Conservation (phyloP, 768 basidiomycete genomes). For the Russula emetica region DNA sequence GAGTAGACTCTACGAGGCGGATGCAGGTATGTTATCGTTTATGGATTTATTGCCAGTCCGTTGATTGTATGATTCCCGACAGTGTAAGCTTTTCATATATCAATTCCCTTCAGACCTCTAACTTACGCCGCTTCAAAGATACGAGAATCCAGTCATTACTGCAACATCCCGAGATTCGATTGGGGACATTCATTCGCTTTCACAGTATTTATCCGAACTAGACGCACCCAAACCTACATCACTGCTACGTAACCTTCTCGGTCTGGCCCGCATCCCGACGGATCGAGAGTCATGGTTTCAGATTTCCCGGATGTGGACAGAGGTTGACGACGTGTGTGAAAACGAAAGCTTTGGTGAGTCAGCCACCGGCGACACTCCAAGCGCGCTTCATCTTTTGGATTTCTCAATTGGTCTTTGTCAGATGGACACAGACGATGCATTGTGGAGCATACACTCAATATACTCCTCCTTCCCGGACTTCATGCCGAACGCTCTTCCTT, state of each 20-base stretch:
- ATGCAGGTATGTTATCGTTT: slow-evolving; percentile 50
- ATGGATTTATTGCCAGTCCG: slow-evolving; percentile 9
- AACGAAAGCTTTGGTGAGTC: slow-evolving; percentile 71
- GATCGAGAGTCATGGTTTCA: slow-evolving; percentile 51
- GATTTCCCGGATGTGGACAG: slow-evolving; percentile 66
- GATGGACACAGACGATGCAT: slow-evolving; percentile 72
- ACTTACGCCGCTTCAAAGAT: slow-evolving; percentile 39
- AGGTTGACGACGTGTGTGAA: slow-evolving; percentile 70
- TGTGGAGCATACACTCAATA: slow-evolving; percentile 75
- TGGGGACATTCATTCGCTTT: slow-evolving; percentile 62
- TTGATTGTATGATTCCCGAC: slow-evolving; percentile 18
- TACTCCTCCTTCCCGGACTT: slow-evolving; percentile 69
- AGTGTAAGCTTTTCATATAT: slow-evolving; percentile 24
- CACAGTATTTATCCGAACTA: slow-evolving; percentile 54
- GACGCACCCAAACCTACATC: slow-evolving; percentile 67
- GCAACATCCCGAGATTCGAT: slow-evolving; percentile 71
- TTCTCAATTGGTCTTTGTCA: slow-evolving; percentile 31
- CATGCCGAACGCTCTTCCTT: slow-evolving; percentile 37
- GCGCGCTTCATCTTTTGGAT: not conserved
- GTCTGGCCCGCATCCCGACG: slow-evolving; percentile 36
- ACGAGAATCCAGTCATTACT: slow-evolving; percentile 76
- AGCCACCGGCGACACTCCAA: slow-evolving; percentile 1
- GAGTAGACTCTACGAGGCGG: slow-evolving; percentile 64
- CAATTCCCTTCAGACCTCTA: slow-evolving; percentile 40
- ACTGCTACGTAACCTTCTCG: slow-evolving; percentile 53